Base-by-base conservation (phyloP, 2,329 filamentous ascomycete genomes). In the Corynespora cassiicola region DNA sequence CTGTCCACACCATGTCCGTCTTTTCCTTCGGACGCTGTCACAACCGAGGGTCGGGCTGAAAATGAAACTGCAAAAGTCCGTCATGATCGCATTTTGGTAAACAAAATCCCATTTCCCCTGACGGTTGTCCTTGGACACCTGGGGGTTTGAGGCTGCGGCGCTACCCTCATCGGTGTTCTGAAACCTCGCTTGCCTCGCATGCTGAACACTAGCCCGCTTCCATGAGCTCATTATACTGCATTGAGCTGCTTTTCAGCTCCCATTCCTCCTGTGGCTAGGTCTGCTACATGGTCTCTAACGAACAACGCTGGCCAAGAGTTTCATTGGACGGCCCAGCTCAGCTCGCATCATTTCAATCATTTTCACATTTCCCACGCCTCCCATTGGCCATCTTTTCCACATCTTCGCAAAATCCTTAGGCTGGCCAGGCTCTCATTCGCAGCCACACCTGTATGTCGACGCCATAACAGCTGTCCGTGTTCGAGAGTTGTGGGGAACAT, bases 221-320 rank as follows among this genome's bases (percentile, higher is more conserved):
- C 30, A 37, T 23, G 24, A 30, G 15, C 20, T 14, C 28, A 30
- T 28, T 19, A 17, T 10, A n/a, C 18, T 25, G 23, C 31, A 34
- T 33, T 33, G 33, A 16, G 28, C 27, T 26, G 20, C 26, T 37
- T 44, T 48, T 34, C 25, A 47, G 31, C 19, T 32, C 29, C 41
- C 23, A 18, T 23, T 36, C 33, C 29, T 45, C 49, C 50, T 45
- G 45, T 45, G 39, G 37, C 41, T 40, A 39, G 27, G 34, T 42
- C 45, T 52, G 49, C 42, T 50, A 45, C 47, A 37, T 20, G 26
- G 11, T 42, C 42, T 57, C 44, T 38, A 40, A 59, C 55, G 31
- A 14, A 22, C 34, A 24, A 14, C 45, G 52, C 57, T 38, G 44
- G 53, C 52, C 52, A 52, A 54, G 52, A 25, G 15, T 26, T 37